These are phyloP conservation scores for Hyaloperonospora brassicae DNA, from an alignment of 352 stramenopile genomes.

Conservation along the genomic window DNA sequence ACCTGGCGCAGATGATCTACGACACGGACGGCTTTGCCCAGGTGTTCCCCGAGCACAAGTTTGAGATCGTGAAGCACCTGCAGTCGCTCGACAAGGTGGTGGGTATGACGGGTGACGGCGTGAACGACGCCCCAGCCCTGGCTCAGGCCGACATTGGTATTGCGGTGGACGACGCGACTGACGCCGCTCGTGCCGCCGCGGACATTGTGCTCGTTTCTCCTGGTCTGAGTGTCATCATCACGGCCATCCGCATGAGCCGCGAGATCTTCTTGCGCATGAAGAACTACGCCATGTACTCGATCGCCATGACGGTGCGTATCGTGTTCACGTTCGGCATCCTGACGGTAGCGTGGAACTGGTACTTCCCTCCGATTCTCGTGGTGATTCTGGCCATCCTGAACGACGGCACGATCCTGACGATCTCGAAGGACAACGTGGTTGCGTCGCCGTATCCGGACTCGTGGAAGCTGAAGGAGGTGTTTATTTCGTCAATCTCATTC, in stretches of 20 bases:
- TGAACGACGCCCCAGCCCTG: constrained; percentile 89
- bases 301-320: constrained; percentile 85
- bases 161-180: constrained; percentile 83
- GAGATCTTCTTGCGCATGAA: constrained; percentile 90
- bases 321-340: constrained; percentile 84
- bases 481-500: constrained; percentile 60
- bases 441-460: constrained; percentile 53
- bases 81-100: constrained; percentile 80
- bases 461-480: constrained; percentile 67
- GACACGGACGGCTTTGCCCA: constrained; percentile 90
- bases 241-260: constrained; percentile 78
- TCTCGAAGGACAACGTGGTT: constrained; percentile 71
- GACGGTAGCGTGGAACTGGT: constrained; percentile 84
- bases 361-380: constrained; percentile 81
- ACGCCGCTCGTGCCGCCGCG: constrained; percentile 82
- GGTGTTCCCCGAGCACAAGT: constrained; percentile 90
- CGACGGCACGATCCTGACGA: constrained; percentile 81
- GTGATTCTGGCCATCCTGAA: constrained; percentile 89
- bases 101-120: constrained; percentile 83
- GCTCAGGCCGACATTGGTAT: constrained; percentile 89
- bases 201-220: constrained; percentile 86
- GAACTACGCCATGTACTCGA: constrained; percentile 88
- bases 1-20: constrained; percentile 82
- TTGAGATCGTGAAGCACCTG: constrained; percentile 86
- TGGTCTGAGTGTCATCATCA: constrained; percentile 85